phyloP scores from a whole-genome alignment of 371 early-diverging fungal species.

The Mortierella sp. region DNA sequence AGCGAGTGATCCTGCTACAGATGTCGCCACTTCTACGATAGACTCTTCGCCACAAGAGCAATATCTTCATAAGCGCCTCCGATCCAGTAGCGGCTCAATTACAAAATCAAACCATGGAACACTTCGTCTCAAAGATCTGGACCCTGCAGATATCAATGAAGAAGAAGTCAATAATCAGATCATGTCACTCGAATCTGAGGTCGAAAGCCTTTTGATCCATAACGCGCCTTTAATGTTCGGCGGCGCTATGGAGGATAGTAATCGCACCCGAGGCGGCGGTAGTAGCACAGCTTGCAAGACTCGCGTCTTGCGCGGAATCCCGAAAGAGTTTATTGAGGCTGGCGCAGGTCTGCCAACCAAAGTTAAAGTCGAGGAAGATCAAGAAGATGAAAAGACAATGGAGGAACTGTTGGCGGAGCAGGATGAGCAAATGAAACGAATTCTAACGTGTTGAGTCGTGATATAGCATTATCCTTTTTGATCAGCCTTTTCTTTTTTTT shows the following conservation, averaged over 20 bases:
- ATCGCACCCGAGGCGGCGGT: slow-evolving; percentile 6
- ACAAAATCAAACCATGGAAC: slow-evolving; percentile 22
- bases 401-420: slow-evolving; percentile 52
- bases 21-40: neutral
- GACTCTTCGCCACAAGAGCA: neutral
- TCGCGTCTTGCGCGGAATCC: slow-evolving; percentile 37
- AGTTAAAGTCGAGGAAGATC: slow-evolving; percentile 9
- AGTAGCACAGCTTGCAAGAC: slow-evolving; percentile 29
- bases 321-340: slow-evolving; percentile 33
- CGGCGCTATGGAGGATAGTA: neutral
- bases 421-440: slow-evolving; percentile 24
- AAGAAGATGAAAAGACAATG: slow-evolving; percentile 36
- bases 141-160: slow-evolving; percentile 37
- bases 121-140: slow-evolving; percentile 29
- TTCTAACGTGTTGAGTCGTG: slow-evolving; percentile 6
- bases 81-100: neutral
- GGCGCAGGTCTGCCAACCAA: neutral
- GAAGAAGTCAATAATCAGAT: slow-evolving; percentile 44
- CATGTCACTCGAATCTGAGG: slow-evolving; percentile 50
- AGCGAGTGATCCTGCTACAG: neutral
- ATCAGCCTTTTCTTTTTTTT: neutral
- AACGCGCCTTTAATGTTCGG: slow-evolving; percentile 29
- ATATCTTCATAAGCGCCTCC: neutral
- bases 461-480: too few relatives aligned
- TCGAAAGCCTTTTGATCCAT: slow-evolving; percentile 40